Evolutionary conservation across 2,329 filamentous ascomycete species (phyloP), one percentile per base, ranked within the genome.

Genomic region (Graphilbum ipis-grandicollis): DNA sequence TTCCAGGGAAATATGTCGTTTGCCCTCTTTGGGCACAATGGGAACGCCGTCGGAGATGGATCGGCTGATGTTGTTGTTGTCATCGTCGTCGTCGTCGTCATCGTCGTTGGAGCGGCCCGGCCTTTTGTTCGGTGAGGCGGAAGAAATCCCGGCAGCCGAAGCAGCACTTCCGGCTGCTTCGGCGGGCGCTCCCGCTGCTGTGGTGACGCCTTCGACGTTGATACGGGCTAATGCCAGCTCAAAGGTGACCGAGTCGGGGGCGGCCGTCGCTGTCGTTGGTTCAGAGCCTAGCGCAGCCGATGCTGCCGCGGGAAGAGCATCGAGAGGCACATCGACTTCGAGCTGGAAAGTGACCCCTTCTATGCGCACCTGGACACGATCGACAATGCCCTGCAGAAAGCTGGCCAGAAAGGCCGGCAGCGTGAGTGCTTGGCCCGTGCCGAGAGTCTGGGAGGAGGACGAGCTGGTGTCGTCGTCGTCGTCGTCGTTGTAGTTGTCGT

Each of bases 361-460:
- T 40, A 88, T 71, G 35, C 61, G 63, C 19, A 88, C 57, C 49
- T 80, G 71, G 38, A 77, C 63, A 33, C 80, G 68, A 53, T 90
- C 79, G 19, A 79, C 59, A 34, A 86, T 72, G 22, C 79, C 79
- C 45, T 84, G 75, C 6, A 88, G 55, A 44, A 84, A 82, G 44
- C 69, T 71, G 31, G 76, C 70, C 33, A 90, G 58, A 44, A 85
- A 83, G 0, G 60, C 62, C 6, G 81, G 81, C 5, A 88, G 58
- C 2, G 74, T 75, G 23, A 85, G 58, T 1, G 71, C 58, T 44
- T 79, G 70, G 2, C 81, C 81, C 18, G 78, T 82, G n/a, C 81
- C 81, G 5, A 72, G 53, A 2, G 19, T 32, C 37, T 43, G 37
- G 9, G 44, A 46, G 1, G 40, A 39, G 2, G 42, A 43, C 9